Base-by-base conservation (phyloP, 441 rosid species). In the Euphorbia schlechtendalii region DNA sequence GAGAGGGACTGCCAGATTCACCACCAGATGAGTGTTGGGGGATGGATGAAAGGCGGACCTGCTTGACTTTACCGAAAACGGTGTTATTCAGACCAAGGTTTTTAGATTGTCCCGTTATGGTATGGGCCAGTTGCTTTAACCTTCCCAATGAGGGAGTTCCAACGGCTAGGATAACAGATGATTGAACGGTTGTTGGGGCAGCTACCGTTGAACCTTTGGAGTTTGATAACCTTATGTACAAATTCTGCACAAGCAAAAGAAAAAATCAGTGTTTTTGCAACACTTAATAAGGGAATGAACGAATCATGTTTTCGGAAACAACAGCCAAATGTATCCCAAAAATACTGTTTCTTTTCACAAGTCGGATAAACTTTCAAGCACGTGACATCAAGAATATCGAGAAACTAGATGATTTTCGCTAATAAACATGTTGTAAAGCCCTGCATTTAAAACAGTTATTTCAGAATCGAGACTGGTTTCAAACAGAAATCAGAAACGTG, bases 31-130 rank as follows among this genome's bases (percentile, higher is more conserved):
- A 87, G 79, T 86, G 87, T 79, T 79, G 84, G 76, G 80, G 71
- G 72, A 83, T 62, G 62, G 97, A 90, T 20, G 93, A 86, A 36
- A 88, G 86, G 51, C 83, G 84, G 65, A 90, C 96, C 82, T 90
- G 91, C 87, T 90, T 86, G 54, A 90, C 97, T 77, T 74, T 88
- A 77, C 97, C 97, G 71, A 90, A 88, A 52, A 85, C 82, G 11
- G 85, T 83, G 77, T 90, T 81, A 69, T 90, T 86, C 73, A 90
- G 77, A 59, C 97, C 97, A 5, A 90, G 96, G 76, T 90, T 90
- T 79, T 66, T 77, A 1, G 93, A 82, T 67, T 80, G 86, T 51
- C 87, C 91, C n/a, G 83, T 76, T 76, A 90, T 88, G 40, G 96
- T 86, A 69, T 90, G 89, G 59, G 89, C 86, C 77, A 90, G 84